These are phyloP conservation scores for Penicillium antarcticum DNA, from an alignment of 495 filamentous ascomycete genomes.

Conservation along the genomic window DNA sequence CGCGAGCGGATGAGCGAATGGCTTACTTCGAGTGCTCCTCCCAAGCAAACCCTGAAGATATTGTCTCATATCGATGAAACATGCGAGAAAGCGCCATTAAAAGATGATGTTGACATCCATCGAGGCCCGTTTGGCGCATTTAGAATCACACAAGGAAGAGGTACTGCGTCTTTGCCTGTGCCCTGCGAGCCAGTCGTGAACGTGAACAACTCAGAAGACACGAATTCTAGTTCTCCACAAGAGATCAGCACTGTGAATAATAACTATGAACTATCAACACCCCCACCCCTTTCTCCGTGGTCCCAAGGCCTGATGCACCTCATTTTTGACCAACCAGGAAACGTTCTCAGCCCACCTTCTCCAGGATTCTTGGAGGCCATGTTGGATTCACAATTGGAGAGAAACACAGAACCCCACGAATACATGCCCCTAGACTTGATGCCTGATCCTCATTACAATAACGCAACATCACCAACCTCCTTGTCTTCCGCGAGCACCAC, in stretches of 20 bases:
- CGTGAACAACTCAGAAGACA: background rate
- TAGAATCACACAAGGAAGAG: slow-evolving; percentile 1
- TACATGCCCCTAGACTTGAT: background rate
- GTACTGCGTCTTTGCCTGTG: background rate
- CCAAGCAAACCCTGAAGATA: slow-evolving; percentile 7
- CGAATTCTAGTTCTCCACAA: slow-evolving; percentile 1
- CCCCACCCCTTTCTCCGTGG: background rate
- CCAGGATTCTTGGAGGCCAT: slow-evolving; percentile 7
- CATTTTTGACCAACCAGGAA: slow-evolving; percentile 7
- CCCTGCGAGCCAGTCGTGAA: background rate
- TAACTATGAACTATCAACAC: background rate
- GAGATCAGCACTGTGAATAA: background rate
- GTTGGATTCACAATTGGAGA: background rate
- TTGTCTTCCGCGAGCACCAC: slow-evolving; percentile 1
- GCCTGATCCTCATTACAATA: background rate
- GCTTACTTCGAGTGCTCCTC: slow-evolving; percentile 14
- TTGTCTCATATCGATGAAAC: slow-evolving; percentile 15
- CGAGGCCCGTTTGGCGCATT: slow-evolving; percentile 19
- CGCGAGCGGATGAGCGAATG: slow-evolving; percentile 22
- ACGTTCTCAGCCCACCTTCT: background rate
- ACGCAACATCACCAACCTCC: background rate
- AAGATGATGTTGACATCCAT: slow-evolving; percentile 2
- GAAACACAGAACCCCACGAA: background rate
- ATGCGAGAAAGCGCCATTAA: background rate
- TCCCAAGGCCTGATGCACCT: slow-evolving; percentile 14